phyloP scores from a whole-genome alignment of 2,329 filamentous ascomycete species.

The Aureobasidium vineae region DNA sequence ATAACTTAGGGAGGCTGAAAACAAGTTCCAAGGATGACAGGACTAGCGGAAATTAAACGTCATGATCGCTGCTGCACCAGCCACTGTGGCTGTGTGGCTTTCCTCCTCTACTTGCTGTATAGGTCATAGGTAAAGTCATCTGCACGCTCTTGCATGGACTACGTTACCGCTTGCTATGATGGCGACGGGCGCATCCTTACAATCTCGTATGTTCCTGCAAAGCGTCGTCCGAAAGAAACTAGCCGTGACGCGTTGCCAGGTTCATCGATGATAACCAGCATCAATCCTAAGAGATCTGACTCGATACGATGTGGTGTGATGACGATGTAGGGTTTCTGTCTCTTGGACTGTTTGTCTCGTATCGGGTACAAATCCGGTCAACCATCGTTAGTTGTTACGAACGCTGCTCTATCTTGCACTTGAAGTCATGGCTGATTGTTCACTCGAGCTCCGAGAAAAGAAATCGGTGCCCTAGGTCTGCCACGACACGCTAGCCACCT shows the following conservation, averaged over 20 bases:
- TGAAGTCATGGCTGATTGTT: neutral
- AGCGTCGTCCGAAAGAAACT: neutral
- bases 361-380: too few species aligned
- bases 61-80: slow-evolving; percentile 15
- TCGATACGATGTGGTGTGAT: neutral
- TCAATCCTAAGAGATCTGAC: neutral
- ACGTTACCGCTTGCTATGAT: neutral
- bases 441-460: neutral
- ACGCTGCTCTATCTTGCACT: neutral
- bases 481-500: neutral
- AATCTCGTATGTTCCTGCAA: neutral
- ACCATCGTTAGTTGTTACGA: too few species aligned
- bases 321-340: neutral
- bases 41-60: slow-evolving; percentile 19
- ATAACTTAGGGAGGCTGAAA: slow-evolving; percentile 6
- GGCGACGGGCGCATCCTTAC: neutral
- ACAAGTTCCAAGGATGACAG: slow-evolving; percentile 3
- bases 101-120: neutral
- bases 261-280: neutral
- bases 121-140: slow-evolving; percentile 2
- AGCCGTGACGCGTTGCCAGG: neutral
- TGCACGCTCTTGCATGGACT: neutral
- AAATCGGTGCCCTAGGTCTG: neutral
- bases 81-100: neutral
- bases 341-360: too few species aligned